Conservation (phyloP, 441 rosid species). For the Pelargonium cotyledonis region DNA sequence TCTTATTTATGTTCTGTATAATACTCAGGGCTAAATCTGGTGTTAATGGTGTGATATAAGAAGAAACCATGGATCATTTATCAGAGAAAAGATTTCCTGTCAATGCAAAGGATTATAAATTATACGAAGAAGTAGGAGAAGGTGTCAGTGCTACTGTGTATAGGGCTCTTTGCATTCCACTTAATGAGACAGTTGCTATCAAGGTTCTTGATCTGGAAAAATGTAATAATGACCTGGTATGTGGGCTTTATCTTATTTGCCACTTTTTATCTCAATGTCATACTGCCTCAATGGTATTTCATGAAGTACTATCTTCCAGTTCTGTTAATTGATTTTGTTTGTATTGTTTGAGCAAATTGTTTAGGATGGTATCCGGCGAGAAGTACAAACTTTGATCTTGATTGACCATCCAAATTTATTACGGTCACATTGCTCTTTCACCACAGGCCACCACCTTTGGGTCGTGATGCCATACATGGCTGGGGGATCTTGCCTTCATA, state of each 20-base stretch:
- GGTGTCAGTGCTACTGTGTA: constrained; percentile 93
- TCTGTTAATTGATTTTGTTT: neutral
- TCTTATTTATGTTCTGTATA: constrained; percentile 27
- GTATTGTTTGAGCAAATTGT: constrained; percentile 8
- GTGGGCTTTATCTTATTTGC: constrained; percentile 22
- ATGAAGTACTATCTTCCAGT: neutral
- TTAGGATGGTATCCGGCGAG: constrained; percentile 98
- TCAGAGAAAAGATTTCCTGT: constrained; percentile 71
- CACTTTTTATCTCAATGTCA: neutral
- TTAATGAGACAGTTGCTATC: constrained; percentile 81
- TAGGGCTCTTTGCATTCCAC: constrained; percentile 88
- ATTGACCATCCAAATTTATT: constrained; percentile 86
- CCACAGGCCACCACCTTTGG: constrained; percentile 81
- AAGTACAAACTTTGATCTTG: constrained; percentile 93
- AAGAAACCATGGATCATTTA: constrained; percentile 45
- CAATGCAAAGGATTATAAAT: constrained; percentile 67
- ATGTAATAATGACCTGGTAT: constrained; percentile 92
- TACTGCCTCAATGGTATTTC: neutral
- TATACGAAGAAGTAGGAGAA: constrained; percentile 94
- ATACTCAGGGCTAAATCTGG: constrained; percentile 31
- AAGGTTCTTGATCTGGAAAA: constrained; percentile 95
- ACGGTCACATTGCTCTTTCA: constrained; percentile 94
- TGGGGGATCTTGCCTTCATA: constrained; percentile 96
- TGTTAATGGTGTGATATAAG: constrained; percentile 44
- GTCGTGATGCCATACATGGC: constrained; percentile 99